Conservation (phyloP, 2,329 filamentous ascomycete species). For the Colletotrichum tropicale region DNA sequence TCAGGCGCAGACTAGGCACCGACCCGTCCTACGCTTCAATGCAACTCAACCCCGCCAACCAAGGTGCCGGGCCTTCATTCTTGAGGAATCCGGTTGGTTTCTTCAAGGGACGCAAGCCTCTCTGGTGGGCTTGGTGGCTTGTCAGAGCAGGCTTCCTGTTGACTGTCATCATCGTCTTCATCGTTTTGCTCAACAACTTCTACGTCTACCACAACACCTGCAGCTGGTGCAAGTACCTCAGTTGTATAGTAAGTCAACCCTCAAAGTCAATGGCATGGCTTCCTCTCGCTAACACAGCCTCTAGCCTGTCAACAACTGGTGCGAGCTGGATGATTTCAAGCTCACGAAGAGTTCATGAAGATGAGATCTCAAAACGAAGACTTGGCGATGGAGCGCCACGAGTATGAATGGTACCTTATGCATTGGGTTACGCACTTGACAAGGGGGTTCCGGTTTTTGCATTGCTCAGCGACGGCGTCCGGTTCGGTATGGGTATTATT, state of each 20-base stretch:
- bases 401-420: neutral
- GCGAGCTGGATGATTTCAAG: constrained; percentile 50
- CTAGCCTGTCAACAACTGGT: constrained; percentile 72
- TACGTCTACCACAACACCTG: constrained; percentile 80
- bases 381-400: neutral
- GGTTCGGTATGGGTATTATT: constrained; percentile 12
- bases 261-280: neutral
- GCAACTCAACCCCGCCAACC: constrained; percentile 47
- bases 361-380: neutral
- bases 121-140: constrained; percentile 99
- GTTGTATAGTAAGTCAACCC: constrained; percentile 78
- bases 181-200: constrained; percentile 88
- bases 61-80: constrained; percentile 56
- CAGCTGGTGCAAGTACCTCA: constrained; percentile 93
- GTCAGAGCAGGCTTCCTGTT: constrained; percentile 80
- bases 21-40: constrained; percentile 75
- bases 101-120: constrained; percentile 88
- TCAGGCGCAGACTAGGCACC: constrained; percentile 75
- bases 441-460: neutral
- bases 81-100: constrained; percentile 73
- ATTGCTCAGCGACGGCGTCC: constrained; percentile 27
- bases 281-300: constrained; percentile 25
- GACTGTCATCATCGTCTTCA: constrained; percentile 82
- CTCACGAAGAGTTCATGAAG: neutral
- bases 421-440: neutral